A percentile compares a stretch with the other conserved stretches of the same genome.
Conservation (phyloP, 2,329 filamentous ascomycete genomes). For the Fusarium kyushuense region DNA sequence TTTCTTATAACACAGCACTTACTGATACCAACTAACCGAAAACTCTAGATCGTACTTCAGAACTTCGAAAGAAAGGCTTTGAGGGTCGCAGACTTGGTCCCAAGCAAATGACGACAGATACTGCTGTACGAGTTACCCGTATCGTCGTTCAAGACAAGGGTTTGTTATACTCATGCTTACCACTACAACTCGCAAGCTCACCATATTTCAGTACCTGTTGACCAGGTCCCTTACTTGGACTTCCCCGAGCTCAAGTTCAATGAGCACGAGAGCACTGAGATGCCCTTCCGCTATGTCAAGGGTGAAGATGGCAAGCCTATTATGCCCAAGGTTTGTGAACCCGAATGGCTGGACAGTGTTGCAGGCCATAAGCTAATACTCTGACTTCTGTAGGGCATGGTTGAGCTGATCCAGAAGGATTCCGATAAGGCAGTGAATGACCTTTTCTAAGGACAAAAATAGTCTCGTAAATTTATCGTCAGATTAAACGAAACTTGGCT, state of each 20-base stretch:
- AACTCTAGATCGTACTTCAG: conserved; percentile 87
- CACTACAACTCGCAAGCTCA: conserved; percentile 13
- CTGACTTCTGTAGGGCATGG: conserved; percentile 77
- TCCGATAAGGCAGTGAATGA: conserved; percentile 92
- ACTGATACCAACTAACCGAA: conserved; percentile 27
- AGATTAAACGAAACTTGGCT: not conserved
- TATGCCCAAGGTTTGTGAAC: conserved; percentile 80
- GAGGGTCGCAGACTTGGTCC: conserved; percentile 87
- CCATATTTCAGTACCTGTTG: conserved; percentile 72
- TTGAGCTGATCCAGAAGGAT: conserved; percentile 92
- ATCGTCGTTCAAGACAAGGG: conserved; percentile 87
- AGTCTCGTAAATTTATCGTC: not conserved
- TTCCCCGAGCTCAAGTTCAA: conserved; percentile 90
- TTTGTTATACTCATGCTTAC: conserved; percentile 56
- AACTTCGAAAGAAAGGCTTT: conserved; percentile 94
- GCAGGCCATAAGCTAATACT: conserved; percentile 41
- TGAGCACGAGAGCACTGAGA: conserved; percentile 92
- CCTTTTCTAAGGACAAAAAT: conserved; percentile 68
- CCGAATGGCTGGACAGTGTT: no score
- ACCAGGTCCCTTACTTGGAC: conserved; percentile 85
- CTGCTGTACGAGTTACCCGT: conserved; percentile 91
- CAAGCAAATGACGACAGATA: conserved; percentile 98
- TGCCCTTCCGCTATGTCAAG: conserved; percentile 97
- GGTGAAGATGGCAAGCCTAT: conserved; percentile 80
- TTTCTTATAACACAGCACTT: not conserved